phyloP scores from a whole-genome alignment of 2,329 filamentous ascomycete genomes.

The Fusarium vanettenii region DNA sequence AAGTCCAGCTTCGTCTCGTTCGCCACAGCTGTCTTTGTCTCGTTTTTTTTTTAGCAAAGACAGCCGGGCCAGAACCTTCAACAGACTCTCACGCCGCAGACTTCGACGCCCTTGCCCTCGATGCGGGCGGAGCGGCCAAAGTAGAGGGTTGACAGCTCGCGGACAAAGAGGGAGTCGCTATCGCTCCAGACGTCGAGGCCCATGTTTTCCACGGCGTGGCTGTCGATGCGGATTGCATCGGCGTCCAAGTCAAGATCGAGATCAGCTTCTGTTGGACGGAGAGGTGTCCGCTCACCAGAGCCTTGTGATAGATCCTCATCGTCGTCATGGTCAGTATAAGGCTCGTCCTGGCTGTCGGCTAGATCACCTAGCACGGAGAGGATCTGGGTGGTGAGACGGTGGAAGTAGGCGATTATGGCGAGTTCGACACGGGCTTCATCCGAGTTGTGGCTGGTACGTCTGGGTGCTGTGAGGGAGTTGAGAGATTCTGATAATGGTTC shows the following conservation, averaged over 20 bases:
- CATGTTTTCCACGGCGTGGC: constrained; percentile 75
- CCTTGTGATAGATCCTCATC: constrained; percentile 52
- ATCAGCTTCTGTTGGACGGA: constrained; percentile 36
- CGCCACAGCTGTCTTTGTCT: constrained; percentile 1
- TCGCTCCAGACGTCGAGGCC: constrained; percentile 83
- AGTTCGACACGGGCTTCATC: constrained; percentile 70
- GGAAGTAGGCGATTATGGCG: constrained; percentile 83
- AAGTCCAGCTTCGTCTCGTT: constrained; percentile 41
- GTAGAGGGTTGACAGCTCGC: constrained; percentile 71
- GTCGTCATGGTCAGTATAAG: constrained; percentile 49
- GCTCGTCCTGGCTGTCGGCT: constrained; percentile 62
- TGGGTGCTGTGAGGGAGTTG: constrained; percentile 54
- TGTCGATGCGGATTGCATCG: constrained; percentile 65
- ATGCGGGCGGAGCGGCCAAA: constrained; percentile 73
- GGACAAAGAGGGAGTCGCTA: constrained; percentile 75
- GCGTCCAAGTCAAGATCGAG: constrained; percentile 49
- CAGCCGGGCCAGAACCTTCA: constrained; percentile 45
- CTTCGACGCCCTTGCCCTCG: constrained; percentile 76
- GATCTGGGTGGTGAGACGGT: constrained; percentile 76
- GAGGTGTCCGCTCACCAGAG: constrained; percentile 43
- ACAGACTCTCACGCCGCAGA: constrained; percentile 80
- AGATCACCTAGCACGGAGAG: constrained; percentile 72
- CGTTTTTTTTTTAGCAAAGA: not conserved
- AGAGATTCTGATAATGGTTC: constrained; percentile 57
- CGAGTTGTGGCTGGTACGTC: constrained; percentile 48